Evolutionary conservation across 73 alveolate genomes (phyloP).

Genomic region (Durusdinium trenchii): DNA sequence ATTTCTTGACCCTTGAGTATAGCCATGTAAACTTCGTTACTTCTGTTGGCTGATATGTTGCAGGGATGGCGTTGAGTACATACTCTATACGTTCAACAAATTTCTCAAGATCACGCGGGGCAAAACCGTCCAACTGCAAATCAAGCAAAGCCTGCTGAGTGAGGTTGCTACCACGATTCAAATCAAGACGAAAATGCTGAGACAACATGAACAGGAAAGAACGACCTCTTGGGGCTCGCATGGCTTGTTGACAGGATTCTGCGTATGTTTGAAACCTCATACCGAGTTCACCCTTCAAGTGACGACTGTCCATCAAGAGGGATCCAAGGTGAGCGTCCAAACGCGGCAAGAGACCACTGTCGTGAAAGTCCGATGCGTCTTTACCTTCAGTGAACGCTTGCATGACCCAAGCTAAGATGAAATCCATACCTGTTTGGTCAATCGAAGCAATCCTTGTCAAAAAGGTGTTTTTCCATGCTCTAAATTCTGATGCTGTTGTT

Average conservation of each 20-base stretch:
- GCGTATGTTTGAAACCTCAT: slow-evolving; percentile 30
- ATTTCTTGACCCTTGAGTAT: slow-evolving; percentile 1
- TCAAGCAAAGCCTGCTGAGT: slow-evolving; percentile 11
- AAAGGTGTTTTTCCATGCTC: slow-evolving; percentile 6
- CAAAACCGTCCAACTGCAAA: neutral
- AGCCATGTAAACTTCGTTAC: slow-evolving; percentile 20
- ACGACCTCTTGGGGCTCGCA: slow-evolving; percentile 2
- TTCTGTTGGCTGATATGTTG: neutral
- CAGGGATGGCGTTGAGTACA: slow-evolving; percentile 7
- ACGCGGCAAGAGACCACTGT: slow-evolving; percentile 26
- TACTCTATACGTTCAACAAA: slow-evolving; percentile 5
- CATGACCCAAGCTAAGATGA: slow-evolving; percentile 3
- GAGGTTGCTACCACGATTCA: neutral
- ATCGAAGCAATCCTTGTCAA: neutral
- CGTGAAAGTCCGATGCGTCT: neutral
- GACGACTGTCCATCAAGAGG: neutral
- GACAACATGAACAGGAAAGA: neutral
- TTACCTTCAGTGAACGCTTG: neutral
- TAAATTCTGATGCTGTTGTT: neutral
- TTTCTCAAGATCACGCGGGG: neutral
- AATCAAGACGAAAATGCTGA: neutral
- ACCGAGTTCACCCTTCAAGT: slow-evolving; percentile 23
- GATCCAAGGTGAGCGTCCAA: too few species aligned
- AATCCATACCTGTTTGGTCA: neutral
- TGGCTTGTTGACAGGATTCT: neutral